These are phyloP conservation scores for Tanacetum coccineum DNA, from an alignment of 129 eudicot species.

Conservation along the genomic window DNA sequence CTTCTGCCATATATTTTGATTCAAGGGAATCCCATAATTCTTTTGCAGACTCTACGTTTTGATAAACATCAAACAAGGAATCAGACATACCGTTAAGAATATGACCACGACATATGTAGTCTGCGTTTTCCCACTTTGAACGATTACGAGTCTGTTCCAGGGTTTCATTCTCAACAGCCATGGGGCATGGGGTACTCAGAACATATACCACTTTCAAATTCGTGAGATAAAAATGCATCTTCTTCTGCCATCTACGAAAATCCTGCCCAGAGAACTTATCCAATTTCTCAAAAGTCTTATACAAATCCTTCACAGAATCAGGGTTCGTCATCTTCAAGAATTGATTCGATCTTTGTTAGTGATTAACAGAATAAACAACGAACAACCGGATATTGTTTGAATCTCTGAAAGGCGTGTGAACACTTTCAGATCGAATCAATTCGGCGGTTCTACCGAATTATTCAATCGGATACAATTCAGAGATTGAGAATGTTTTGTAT, in stretches of 20 bases:
- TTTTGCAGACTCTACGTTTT: not conserved
- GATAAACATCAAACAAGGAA: not conserved
- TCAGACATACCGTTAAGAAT: not conserved
- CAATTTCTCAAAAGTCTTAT: not conserved
- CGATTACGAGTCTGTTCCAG: not conserved
- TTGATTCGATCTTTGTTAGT: not conserved
- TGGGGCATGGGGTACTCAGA: conserved; percentile 1
- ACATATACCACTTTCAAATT: not conserved
- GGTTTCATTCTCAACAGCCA: not conserved
- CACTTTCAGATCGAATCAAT: not conserved
- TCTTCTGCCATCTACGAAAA: not conserved
- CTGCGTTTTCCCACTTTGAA: not conserved
- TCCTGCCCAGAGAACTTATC: not conserved
- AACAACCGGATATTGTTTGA: not conserved
- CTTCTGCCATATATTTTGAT: no score
- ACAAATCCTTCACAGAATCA: not conserved
- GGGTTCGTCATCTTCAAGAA: not conserved
- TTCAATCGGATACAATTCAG: not conserved
- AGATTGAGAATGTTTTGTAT: no score
- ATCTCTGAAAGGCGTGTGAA: not conserved
- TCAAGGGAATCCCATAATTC: no score
- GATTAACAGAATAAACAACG: not conserved
- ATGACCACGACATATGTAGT: not conserved
- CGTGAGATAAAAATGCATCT: not conserved
- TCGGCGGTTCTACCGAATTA: not conserved